These are phyloP conservation scores for Diaporthe vaccinii DNA, from an alignment of 2,329 filamentous ascomycete species.

Conservation along the genomic window DNA sequence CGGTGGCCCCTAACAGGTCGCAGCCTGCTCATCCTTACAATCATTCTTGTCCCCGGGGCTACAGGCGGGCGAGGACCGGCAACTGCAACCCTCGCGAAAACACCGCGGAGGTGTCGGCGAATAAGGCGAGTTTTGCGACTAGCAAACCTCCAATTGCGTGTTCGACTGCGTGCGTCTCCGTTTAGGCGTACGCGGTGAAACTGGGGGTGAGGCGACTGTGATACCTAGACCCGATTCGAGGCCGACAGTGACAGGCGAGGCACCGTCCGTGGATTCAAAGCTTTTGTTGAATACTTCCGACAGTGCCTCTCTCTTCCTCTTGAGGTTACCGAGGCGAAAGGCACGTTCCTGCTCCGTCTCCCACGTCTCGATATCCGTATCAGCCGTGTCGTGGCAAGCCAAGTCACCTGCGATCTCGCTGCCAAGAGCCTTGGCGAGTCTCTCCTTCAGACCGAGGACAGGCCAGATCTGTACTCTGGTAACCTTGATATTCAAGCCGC, in stretches of 20 bases:
- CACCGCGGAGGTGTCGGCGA: conserved; percentile 14
- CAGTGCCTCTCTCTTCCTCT: conserved; percentile 53
- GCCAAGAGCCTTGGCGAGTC: conserved; percentile 67
- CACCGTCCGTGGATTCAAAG: conserved; percentile 52
- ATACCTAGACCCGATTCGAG: conserved; percentile 30
- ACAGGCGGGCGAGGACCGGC: background rate
- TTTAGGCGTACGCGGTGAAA: conserved; percentile 50
- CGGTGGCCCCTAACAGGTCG: too few species aligned
- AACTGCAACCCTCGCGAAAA: background rate
- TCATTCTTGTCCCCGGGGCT: background rate
- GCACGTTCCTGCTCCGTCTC: conserved; percentile 51
- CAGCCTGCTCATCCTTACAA: background rate
- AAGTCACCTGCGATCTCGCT: conserved; percentile 61
- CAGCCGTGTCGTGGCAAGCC: conserved; percentile 45
- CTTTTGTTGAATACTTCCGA: conserved; percentile 56
- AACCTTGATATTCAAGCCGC: conserved; percentile 62
- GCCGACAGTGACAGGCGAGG: conserved; percentile 2
- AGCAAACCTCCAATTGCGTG: conserved; percentile 49
- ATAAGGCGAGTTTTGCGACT: conserved; percentile 31
- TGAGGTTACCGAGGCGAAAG: conserved; percentile 42
- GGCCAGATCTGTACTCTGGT: conserved; percentile 67
- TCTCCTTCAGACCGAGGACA: conserved; percentile 66
- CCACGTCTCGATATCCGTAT: conserved; percentile 60
- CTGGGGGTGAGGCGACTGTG: conserved; percentile 43
- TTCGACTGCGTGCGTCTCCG: conserved; percentile 47